These are phyloP conservation scores for Talaromyces sp. DNA, from an alignment of 2,329 filamentous ascomycete species.

Conservation along the genomic window DNA sequence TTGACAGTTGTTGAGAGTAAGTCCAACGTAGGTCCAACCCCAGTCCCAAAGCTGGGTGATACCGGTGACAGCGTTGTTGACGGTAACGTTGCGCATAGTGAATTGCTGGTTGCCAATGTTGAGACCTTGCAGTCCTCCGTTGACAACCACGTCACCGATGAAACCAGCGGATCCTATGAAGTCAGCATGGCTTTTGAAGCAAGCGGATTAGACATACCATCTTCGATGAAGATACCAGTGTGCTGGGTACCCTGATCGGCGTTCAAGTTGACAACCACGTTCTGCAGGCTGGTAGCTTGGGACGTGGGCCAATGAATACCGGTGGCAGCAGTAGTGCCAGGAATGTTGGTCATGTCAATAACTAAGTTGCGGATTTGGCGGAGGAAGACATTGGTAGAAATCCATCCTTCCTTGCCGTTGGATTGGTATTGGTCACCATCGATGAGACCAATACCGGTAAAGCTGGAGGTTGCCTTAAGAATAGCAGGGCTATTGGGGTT, in stretches of 20 bases:
- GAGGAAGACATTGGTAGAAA: conserved; percentile 60
- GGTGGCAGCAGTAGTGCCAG: conserved; percentile 28
- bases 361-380: conserved; percentile 64
- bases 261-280: conserved; percentile 59
- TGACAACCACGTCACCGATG: conserved; percentile 58
- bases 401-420: conserved; percentile 36
- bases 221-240: conserved; percentile 59
- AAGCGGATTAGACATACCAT: conserved; percentile 34
- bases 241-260: conserved; percentile 47
- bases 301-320: conserved; percentile 55
- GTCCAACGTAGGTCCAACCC: conserved; percentile 55
- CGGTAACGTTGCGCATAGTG: conserved; percentile 56
- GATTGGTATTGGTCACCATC: conserved; percentile 54
- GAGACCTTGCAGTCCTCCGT: conserved; percentile 58
- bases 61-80: conserved; percentile 51
- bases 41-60: conserved; percentile 60
- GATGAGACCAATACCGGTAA: conserved; percentile 55
- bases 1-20: conserved; percentile 53
- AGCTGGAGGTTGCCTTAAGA: conserved; percentile 53
- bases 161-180: conserved; percentile 54
- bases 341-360: conserved; percentile 52
- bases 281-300: conserved; percentile 60
- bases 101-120: conserved; percentile 65
- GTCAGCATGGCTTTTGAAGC: background rate
- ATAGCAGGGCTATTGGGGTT: conserved; percentile 57